phyloP scores from a whole-genome alignment of 2,329 filamentous ascomycete species.

The Blastomyces silverae region DNA sequence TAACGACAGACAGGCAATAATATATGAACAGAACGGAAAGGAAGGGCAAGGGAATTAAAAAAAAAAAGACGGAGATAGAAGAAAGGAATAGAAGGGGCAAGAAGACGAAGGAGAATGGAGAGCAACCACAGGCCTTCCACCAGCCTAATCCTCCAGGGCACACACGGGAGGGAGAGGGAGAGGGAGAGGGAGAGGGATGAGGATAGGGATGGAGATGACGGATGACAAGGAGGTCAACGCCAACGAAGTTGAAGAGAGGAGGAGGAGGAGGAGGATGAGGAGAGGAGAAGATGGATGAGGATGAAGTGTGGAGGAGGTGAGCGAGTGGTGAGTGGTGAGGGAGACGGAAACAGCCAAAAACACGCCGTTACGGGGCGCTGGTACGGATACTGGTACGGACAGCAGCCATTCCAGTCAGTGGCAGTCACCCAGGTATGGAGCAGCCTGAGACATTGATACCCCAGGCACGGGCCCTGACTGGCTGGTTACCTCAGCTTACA shows the following conservation, averaged over 20 bases:
- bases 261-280: neutral
- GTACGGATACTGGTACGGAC: no score
- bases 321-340: no score
- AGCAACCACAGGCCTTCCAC: conserved; percentile 2
- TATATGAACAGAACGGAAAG: neutral
- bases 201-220: conserved; percentile 24
- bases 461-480: no score
- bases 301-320: neutral
- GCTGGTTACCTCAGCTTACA: no score
- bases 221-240: conserved; percentile 10
- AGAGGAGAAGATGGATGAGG: conserved; percentile 11
- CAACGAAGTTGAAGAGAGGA: conserved; percentile 7
- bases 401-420: no score
- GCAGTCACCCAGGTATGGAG: no score
- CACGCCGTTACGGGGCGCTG: neutral
- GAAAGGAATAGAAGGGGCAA: conserved; percentile 4
- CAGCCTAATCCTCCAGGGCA: conserved; percentile 2
- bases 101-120: conserved; percentile 8
- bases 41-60: neutral
- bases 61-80: neutral
- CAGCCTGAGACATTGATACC: neutral
- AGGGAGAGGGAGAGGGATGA: no score
- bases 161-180: conserved; percentile 27
- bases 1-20: neutral
- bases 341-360: conserved; percentile 2